Evolutionary conservation across 2,329 filamentous ascomycete species (phyloP).

Genomic region (Chrysosporium queenslandicum): DNA sequence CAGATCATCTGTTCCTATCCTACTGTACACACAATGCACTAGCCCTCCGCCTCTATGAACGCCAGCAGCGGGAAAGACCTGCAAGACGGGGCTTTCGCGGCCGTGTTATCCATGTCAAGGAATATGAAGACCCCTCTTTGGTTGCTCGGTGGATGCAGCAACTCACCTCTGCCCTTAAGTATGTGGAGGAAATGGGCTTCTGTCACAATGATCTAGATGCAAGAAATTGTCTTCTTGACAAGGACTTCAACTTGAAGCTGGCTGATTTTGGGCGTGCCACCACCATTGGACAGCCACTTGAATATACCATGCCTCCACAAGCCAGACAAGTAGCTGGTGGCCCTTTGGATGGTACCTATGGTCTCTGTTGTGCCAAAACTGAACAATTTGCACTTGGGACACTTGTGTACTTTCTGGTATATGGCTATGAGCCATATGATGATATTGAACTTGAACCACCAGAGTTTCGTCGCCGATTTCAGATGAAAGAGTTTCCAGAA

Average conservation of each 20-base stretch:
- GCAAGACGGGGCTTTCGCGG: conserved; percentile 4
- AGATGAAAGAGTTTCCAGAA: conserved; percentile 17
- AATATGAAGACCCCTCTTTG: conserved; percentile 17
- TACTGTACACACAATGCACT: no score
- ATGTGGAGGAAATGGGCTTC: conserved; percentile 18
- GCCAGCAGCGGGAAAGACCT: conserved; percentile 11
- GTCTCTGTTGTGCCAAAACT: conserved; percentile 19
- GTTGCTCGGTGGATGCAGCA: conserved; percentile 19
- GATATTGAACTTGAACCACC: conserved; percentile 5
- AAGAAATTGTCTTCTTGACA: conserved; percentile 16
- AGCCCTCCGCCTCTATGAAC: no score
- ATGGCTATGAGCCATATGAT: conserved; percentile 17
- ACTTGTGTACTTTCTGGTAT: conserved; percentile 20
- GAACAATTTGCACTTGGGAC: conserved; percentile 19
- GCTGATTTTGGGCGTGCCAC: conserved; percentile 17
- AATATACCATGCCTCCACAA: conserved; percentile 14
- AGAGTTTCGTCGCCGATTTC: conserved; percentile 15
- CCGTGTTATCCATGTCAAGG: conserved; percentile 15
- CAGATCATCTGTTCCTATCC: neutral
- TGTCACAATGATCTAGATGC: conserved; percentile 16
- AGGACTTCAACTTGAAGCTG: conserved; percentile 15
- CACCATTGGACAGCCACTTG: conserved; percentile 17
- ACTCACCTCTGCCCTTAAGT: conserved; percentile 17
- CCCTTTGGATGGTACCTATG: conserved; percentile 17
- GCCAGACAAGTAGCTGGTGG: conserved; percentile 14